Evolutionary conservation across 495 filamentous ascomycete species (phyloP).

Genomic region (Talaromyces nanjingensis): DNA sequence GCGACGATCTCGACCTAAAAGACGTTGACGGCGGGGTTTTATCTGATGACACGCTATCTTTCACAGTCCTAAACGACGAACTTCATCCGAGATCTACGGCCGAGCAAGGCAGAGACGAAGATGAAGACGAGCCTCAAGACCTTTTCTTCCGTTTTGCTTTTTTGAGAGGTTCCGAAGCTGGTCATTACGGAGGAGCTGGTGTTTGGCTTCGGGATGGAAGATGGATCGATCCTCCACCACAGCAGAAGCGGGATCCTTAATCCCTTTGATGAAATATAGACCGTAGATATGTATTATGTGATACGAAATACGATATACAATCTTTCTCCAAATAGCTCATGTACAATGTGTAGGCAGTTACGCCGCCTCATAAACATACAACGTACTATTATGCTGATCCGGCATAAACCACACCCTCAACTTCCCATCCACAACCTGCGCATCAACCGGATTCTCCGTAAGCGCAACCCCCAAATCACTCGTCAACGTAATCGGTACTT

Average conservation of each 20-base stretch:
- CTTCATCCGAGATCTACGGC: neutral
- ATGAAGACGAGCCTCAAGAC: constrained; percentile 31
- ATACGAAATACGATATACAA: neutral
- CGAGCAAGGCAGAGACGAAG: constrained; percentile 20
- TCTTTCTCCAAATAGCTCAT: neutral
- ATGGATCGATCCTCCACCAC: constrained; percentile 50
- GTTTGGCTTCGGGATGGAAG: constrained; percentile 61
- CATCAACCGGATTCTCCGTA: constrained; percentile 31
- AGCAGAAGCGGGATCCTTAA: constrained; percentile 12
- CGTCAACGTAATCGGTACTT: constrained; percentile 27
- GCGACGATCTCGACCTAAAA: neutral
- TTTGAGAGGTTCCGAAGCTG: constrained; percentile 59
- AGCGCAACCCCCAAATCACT: constrained; percentile 21
- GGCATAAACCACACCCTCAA: constrained; percentile 28
- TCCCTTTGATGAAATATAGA: neutral
- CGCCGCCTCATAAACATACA: constrained; percentile 28
- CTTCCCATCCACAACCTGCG: constrained; percentile 25
- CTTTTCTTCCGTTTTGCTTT: constrained; percentile 86
- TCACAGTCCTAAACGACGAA: neutral
- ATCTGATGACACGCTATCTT: neutral
- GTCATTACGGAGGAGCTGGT: constrained; percentile 76
- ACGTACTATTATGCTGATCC: constrained; percentile 26
- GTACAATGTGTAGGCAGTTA: neutral
- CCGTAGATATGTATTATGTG: neutral
- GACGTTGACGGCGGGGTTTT: neutral